Conservation (phyloP, 139 green algal species). For the Chlorella sp. region DNA sequence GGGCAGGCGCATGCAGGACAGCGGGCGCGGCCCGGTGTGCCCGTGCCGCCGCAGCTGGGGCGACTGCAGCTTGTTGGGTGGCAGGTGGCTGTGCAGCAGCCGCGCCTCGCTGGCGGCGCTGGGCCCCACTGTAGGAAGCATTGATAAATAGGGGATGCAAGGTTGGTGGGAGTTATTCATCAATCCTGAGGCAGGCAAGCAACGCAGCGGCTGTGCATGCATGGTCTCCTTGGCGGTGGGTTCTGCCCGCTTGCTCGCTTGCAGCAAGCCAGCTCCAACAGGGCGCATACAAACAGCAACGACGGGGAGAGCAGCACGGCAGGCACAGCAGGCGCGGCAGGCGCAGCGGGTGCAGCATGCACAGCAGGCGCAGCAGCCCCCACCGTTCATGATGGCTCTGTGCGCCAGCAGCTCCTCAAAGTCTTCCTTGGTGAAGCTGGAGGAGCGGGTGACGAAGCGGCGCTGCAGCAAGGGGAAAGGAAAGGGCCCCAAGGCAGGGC, state of each 20-base stretch:
- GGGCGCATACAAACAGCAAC: too few relatives aligned
- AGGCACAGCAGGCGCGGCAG: background rate
- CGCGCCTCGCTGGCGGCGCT: background rate
- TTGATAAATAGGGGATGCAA: too few relatives aligned
- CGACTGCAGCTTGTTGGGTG: conserved; percentile 7
- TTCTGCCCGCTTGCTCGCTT: too few relatives aligned
- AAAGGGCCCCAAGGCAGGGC: too few relatives aligned
- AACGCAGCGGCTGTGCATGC: too few relatives aligned
- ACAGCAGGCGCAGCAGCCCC: background rate
- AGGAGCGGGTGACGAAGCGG: conserved; percentile 32
- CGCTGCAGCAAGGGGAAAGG: background rate
- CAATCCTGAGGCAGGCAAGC: background rate
- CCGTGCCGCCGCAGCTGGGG: too few relatives aligned
- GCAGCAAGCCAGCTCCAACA: too few relatives aligned
- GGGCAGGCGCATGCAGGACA: background rate
- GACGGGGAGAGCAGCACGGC: background rate
- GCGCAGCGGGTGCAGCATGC: too few relatives aligned
- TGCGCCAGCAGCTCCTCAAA: conserved; percentile 29
- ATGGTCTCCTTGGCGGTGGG: too few relatives aligned
- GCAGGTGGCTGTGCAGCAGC: conserved; percentile 10
- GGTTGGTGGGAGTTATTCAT: too few relatives aligned
- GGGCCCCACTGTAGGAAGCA: background rate
- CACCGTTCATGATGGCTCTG: background rate
- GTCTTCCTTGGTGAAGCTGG: conserved; percentile 8
- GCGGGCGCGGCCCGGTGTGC: background rate